Evolutionary conservation across 306 rosid genomes (phyloP).

Genomic region (Acacia confusa): DNA sequence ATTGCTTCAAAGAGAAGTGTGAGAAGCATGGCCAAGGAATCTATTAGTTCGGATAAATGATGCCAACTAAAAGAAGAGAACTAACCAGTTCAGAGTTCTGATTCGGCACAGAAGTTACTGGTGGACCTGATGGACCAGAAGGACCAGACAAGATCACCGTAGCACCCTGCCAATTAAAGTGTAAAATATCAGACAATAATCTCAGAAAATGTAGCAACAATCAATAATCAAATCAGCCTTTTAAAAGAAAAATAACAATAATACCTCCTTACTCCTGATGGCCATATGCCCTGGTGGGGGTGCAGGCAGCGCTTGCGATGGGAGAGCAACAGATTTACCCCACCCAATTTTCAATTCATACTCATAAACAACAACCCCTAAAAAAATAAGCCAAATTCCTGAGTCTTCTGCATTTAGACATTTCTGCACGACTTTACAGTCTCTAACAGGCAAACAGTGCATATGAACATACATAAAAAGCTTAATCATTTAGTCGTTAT

Average conservation of each 20-base stretch:
- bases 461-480: neutral
- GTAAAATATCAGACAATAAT: slow-evolving; percentile 10
- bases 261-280: slow-evolving; percentile 98
- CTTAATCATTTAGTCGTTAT: neutral
- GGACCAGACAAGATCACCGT: slow-evolving; percentile 97
- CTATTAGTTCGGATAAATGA: neutral
- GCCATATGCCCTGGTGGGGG: slow-evolving; percentile 99
- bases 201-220: slow-evolving; percentile 17
- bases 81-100: slow-evolving; percentile 96
- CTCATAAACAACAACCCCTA: slow-evolving; percentile 98
- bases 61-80: slow-evolving; percentile 10
- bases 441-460: neutral
- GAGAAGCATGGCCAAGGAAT: neutral
- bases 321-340: slow-evolving; percentile 98
- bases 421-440: slow-evolving; percentile 19
- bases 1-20: neutral
- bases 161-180: slow-evolving; percentile 67
- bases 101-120: slow-evolving; percentile 87
- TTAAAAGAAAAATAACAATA: slow-evolving; percentile 7
- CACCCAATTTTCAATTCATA: slow-evolving; percentile 98
- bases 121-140: slow-evolving; percentile 98
- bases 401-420: slow-evolving; percentile 23
- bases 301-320: slow-evolving; percentile 98
- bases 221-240: slow-evolving; percentile 12
- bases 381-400: slow-evolving; percentile 35